Base-by-base conservation (phyloP, 108 stramenopile species). In the Skeletonema menzelii region DNA sequence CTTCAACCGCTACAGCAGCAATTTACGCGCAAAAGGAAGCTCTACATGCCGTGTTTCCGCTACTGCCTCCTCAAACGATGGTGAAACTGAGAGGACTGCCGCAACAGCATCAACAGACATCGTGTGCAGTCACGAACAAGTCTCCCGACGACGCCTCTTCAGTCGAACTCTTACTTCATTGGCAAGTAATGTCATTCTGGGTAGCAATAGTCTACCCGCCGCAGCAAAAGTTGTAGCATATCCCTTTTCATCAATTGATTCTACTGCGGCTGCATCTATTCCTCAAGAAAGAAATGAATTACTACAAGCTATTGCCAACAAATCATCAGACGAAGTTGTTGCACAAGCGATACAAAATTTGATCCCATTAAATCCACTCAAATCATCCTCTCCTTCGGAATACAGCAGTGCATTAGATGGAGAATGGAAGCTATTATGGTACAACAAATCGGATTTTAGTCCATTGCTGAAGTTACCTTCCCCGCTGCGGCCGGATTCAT, bases 351-450 rank as follows among this genome's bases (percentile, higher is more conserved):
- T 82, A 32, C 30, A 77, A 32, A 57, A 74, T 15, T 27, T 80
- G 4, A 32, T 80, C 3, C 69, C 78, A 0, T 40, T 73, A 22
- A 73, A 65, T 31, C 63, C 68, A 28, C 24, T 69, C 6, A 73
- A 65, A 56, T 35, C 26, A 11, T 55, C 27, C 42, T 38, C 59
- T 40, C 28, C 72, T 5, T 40, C 59, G 8, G 58, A 47, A 11
- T 73, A 70, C 53, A 56, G 32, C 13, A 59, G 30, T 34, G 79
- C 66, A 53, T 65, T 91, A 47, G 85, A 87, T 46, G 90, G 90
- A 27, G 60, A 77, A 68, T 91, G 90, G 90, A 76, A 89, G 66
- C 75, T 88, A 7, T 14, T 91, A 12, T 91, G 84, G 83, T 83
- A 79, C 47, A 70, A 72, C 58, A 88, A 85, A 56, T 85, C 83